Base-by-base conservation (phyloP, 768 basidiomycete genomes). In the Podaxis carcinomalis region DNA sequence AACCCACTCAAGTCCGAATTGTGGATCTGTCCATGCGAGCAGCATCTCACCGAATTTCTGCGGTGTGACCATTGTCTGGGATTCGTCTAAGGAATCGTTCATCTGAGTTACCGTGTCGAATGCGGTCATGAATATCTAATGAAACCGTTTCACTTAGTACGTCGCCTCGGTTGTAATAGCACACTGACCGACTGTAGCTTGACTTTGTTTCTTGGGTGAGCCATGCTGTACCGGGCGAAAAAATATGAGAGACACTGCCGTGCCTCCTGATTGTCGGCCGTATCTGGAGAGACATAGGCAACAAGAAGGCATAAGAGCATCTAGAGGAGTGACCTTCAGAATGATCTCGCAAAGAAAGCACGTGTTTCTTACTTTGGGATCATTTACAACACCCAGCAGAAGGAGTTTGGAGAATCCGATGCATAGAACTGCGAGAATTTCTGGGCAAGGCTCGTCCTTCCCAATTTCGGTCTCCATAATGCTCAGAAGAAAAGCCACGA, bases 241-340 rank as follows among this genome's bases (percentile, higher is more conserved):
- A 98, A 98, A 72, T 97, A 98, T 4, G 93, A 87, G 13, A 99
- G 78, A 68, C 94, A 98, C 73, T 98, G 96, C 47, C 93, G 82
- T 16, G 98, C 78, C 64, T 92, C 85, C 64, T 90, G 88, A 68
- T 97, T 98, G 25, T 87, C 83, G 9, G 78, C 81, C 0, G 95
- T 97, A 49, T 89, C 85, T 0, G 94, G 92, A 0, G 93, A 92
- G 58, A 98, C 83, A 71, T 95, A 99, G 19, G 87, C 80, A 19
- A 82, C 61, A 1, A 79, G 70, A 10, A 83, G 71, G 61, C 74
- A 76, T 28, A 72, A 70, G 23, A 80, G 58, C n/a, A 77, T 74
- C 78, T 80, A 57, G 32, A 19, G 42, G 19, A n/a, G 14, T 14
- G 16, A 16, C 19, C 19, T 19, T 44, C 42, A 19, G n/a, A 16